Base-by-base conservation (phyloP, 2,329 filamentous ascomycete species). In the Claviceps pazoutovae region DNA sequence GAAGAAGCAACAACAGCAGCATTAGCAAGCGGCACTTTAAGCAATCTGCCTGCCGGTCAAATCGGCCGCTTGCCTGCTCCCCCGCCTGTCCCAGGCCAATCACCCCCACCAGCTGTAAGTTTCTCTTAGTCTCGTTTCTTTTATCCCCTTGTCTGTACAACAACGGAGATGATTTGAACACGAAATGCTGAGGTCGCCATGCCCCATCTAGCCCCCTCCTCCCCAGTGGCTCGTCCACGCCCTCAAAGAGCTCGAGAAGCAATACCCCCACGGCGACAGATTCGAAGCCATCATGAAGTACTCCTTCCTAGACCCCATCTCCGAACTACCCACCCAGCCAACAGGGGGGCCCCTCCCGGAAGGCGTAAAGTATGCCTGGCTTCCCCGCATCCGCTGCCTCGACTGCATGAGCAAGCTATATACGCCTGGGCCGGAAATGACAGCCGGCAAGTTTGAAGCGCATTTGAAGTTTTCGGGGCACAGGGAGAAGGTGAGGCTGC, bases 351-450 rank as follows among this genome's bases (percentile, higher is more conserved):
- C 74, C 16, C 70, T 76, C 8, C 83, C 77, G 51, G 72, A 75
- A 55, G 79, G 84, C 55, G 73, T 88, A 55, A 86, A 84, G 61
- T 88, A 84, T 59, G 86, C 86, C 68, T 97, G 85, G 68, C 74
- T 95, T 48, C 93, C 93, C 8, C 78, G 93, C 49, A 96, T 98
- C 56, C 79, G 88, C 53, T 98, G 93, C 66, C 80, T 84, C 46
- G 93, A 98, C 66, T 97, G 93, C 64, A 88, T 88, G 0, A 88
- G 88, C 34, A 97, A 96, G 67, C 73, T 95, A 11, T 98, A 98
- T 67, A 95, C 90, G 0, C 88, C 90, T 0, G 87, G 89, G 0
- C 88, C 90, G 0, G 88, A 84, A 23, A 85, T 79, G 64, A 89
- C 88, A 2, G 86, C 91, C 5, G 83, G 83, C 46, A 95, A 95